Base-by-base conservation (phyloP, 345 rosid species). In the Firmiana major region DNA sequence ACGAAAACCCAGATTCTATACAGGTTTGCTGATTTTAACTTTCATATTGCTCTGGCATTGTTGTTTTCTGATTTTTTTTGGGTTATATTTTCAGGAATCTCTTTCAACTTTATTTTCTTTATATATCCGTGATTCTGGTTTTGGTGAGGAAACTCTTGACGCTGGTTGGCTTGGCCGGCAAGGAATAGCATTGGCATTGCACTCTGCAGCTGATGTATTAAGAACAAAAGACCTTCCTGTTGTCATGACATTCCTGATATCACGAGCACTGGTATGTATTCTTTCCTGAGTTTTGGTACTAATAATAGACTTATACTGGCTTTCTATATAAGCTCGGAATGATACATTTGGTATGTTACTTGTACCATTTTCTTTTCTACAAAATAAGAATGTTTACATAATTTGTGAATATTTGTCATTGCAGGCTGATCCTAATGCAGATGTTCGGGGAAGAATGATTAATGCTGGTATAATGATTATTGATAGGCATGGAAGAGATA, bases 361-460 rank as follows among this genome's bases (percentile, higher is more conserved):
- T 53, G 62, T 3, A 26, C 7, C 4, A 2, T 2, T 3, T 45
- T n/a, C 49, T 71, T 15, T 0, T 8, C 13, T 17, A 9, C 9
- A 31, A 70, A 49, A 28, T 28, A 16, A 17, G 40, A 17, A 70
- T 49, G 42, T 15, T 62, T 10, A 60, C 45, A 68, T 59, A 22
- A 59, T 24, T 75, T 28, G 22, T 62, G 2, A 19, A 45, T 46
- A 45, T 26, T 62, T 62, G 11, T 7, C 51, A 55, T 63, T 86
- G 81, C 90, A 96, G 99, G 99, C 97, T 80, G 99, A 96, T 79
- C 91, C 92, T 76, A 96, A 96, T 86, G 83, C 88, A 34, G 99
- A 96, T 91, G 99, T 96, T 86, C 97, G 98, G 74, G 99, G 98
- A 79, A 89, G 93, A 85, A 96, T 96, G 99, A 91, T 96, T 58